These are phyloP conservation scores for Malus hybrid DNA, from an alignment of 331 rosid species.

Conservation along the genomic window DNA sequence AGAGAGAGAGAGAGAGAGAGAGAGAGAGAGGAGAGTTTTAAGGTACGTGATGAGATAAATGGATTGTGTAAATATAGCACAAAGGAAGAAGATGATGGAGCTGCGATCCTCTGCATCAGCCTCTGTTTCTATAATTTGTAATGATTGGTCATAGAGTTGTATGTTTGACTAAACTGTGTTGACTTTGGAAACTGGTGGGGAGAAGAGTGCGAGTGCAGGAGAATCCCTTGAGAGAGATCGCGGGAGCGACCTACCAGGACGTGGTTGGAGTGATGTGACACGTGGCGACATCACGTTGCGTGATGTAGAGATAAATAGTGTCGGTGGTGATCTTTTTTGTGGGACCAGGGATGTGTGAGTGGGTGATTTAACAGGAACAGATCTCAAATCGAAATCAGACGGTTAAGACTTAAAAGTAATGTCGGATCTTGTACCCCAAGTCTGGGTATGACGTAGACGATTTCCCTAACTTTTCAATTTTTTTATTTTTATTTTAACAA, in stretches of 20 bases:
- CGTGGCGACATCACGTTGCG: slow-evolving; percentile 14
- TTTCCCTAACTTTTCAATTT: too few species aligned
- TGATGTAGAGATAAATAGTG: slow-evolving; percentile 11
- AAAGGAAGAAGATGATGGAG: not conserved
- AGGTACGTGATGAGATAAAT: not conserved
- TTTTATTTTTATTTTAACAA: too few species aligned
- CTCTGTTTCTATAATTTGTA: not conserved
- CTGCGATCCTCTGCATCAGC: slow-evolving; percentile 15
- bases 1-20: not conserved
- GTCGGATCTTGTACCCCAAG: too few species aligned
- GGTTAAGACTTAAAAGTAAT: too few species aligned
- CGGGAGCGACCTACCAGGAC: slow-evolving; percentile 11
- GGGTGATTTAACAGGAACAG: too few species aligned
- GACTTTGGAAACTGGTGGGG: not conserved
- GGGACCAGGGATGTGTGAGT: too few species aligned
- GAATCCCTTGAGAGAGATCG: not conserved
- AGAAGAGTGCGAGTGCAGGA: slow-evolving; percentile 1
- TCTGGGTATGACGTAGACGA: too few species aligned
- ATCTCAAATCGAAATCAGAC: too few species aligned
- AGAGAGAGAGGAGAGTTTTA: slow-evolving; percentile 1
- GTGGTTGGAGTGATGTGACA: slow-evolving; percentile 17
- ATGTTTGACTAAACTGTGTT: not conserved
- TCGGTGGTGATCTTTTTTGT: slow-evolving; percentile 31
- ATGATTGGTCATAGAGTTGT: not conserved
- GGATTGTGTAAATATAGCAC: slow-evolving; percentile 9